Evolutionary conservation across 768 basidiomycete species (phyloP).

Genomic region (Gyrodon lividus): DNA sequence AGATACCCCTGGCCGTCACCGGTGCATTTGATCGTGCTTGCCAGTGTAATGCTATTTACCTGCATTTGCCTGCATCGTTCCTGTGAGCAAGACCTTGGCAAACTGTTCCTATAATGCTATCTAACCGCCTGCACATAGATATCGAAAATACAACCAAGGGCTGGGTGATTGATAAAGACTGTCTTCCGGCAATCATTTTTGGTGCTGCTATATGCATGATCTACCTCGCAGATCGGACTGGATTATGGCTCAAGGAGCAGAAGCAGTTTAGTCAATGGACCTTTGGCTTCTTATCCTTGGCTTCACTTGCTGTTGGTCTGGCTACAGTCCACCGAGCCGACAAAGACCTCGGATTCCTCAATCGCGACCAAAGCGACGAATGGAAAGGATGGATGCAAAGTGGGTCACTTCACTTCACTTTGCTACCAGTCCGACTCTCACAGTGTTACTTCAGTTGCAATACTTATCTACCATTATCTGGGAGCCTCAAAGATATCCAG

Average conservation of each 20-base stretch:
- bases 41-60: slow-evolving; percentile 46
- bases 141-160: slow-evolving; percentile 8
- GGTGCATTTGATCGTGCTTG: slow-evolving; percentile 54
- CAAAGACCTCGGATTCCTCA: slow-evolving; percentile 85
- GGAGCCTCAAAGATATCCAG: slow-evolving; percentile 88
- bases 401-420: slow-evolving; percentile 35
- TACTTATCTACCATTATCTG: slow-evolving; percentile 90
- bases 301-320: slow-evolving; percentile 56
- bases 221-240: slow-evolving; percentile 81
- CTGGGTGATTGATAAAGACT: slow-evolving; percentile 15
- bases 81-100: slow-evolving; percentile 15
- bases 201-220: slow-evolving; percentile 66
- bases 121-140: slow-evolving; percentile 16
- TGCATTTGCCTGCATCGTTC: slow-evolving; percentile 46
- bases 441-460: slow-evolving; percentile 55
- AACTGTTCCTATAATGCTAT: slow-evolving; percentile 8
- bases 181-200: slow-evolving; percentile 53
- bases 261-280: slow-evolving; percentile 75
- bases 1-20: slow-evolving; percentile 66
- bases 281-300: slow-evolving; percentile 60
- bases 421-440: background rate
- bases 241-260: slow-evolving; percentile 86
- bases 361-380: slow-evolving; percentile 91
- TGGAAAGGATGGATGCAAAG: slow-evolving; percentile 99
- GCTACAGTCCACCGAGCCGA: slow-evolving; percentile 66